Evolutionary conservation across 176 grass and related monocot species (phyloP), one percentile per base, ranked within the genome.

Genomic region (Bonia amplexicaulis): DNA sequence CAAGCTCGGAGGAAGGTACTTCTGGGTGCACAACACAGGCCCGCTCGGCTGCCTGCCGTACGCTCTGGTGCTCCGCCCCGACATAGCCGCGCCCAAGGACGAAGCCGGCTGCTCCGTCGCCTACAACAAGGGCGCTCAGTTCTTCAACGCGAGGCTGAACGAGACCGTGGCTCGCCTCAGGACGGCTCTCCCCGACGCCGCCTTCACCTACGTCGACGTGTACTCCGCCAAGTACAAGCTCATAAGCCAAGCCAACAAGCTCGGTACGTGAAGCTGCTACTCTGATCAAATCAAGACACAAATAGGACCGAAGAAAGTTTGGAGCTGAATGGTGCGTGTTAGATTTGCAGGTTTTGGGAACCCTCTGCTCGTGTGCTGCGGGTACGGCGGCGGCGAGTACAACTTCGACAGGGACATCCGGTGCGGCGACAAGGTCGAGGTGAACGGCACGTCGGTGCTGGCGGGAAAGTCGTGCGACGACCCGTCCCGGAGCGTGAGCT

Each of bases 21-120:
- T 99, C 81, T 99, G 96, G 96, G 96, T 99, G 65, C 96, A 99
- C 84, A 96, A 90, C 84, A 99, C 96, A 3, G 96, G 96, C 8
- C 96, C 96, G 13, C 55, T 99, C 20, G 96, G 96, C 31, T 99
- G 96, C 86, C 91, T 99, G 48, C 93, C 93, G 40, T 99, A 96
- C 44, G 90, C 93, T 29, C 55, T 99, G 41, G 60, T 87, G 3
- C 84, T 65, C 70, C 86, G 86, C 20, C 91, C 89, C 0, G 71
- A 73, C 20, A 66, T 88, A 9, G 88, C 81, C 9, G 37, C 60
- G 6, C 53, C 65, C 37, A 85, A 71, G 35, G 93, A 99, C 62
- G 52, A 23, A 1, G 47, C 80, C 8, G 93, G 96, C 45, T 99
- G 96, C 52, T 92, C 91, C 5, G n/a, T 87, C 78, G 68, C 85